Base-by-base conservation (phyloP, 768 basidiomycete species). In the Lactarius sanguifluus region DNA sequence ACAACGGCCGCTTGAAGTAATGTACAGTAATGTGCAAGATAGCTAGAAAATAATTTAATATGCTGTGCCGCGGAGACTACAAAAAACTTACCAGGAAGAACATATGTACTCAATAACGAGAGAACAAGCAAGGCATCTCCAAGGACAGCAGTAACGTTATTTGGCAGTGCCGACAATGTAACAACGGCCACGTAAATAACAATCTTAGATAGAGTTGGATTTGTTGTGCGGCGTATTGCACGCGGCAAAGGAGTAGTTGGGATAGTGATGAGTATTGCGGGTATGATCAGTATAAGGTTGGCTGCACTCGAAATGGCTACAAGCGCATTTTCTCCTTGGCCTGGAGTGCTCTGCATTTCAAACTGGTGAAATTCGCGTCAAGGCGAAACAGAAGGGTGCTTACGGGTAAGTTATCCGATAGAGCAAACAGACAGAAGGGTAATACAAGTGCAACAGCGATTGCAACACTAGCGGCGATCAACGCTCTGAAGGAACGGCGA, bases 1-100 rank as follows among this genome's bases (percentile, higher is more conserved):
- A 81, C 3, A 95, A 80, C 2, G 95, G 95, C 3, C 87, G 86
- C 65, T 87, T 86, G 78, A 97, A 88, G 73, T 92, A 87, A 78
- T 96, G 94, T 5, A 87, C 86, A 32, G 83, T 82, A 70, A 96
- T 86, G 77, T 96, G 94, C 62, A 91, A 77, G 58, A 93, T 72
- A 18, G 92, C 90, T 83, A 73, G 30, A 56, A 50, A 61, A 57
- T 8, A 30, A 36, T 64, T 34, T 34, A 54, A 23, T 7, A 41
- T 0, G 55, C n/a, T 40, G 59, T 1, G 16, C n/a, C 10, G 30
- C 10, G 8, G 7, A 58, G 54, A 41, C 32, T 25, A 28, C 40
- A 25, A 15, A 50, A 32, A 41, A 64, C 79, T 59, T 71, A 84
- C 86, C 85, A 65, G 90, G 88, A 2, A 90, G 75, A 60, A 88